Evolutionary conservation across 148 eudicot species (phyloP).

Genomic region (Chenopodium quinoa): DNA sequence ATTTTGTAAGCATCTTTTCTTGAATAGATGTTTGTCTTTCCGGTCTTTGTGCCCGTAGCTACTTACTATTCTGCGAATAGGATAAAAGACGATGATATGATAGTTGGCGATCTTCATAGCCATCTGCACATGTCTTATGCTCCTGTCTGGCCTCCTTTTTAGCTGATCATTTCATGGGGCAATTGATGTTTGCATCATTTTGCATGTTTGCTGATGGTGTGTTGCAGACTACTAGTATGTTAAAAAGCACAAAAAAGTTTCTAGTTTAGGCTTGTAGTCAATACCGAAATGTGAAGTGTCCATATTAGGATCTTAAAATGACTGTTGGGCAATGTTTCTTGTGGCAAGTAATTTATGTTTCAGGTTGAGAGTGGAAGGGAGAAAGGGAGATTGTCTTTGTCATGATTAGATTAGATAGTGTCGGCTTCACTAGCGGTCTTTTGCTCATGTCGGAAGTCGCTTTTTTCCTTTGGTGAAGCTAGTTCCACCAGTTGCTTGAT

Average conservation of each 20-base stretch:
- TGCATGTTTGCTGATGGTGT: neutral
- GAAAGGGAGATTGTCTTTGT: neutral
- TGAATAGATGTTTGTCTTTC: too few relatives aligned
- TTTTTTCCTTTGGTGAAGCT: neutral
- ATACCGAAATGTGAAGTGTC: too few relatives aligned
- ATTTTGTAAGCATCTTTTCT: too few relatives aligned
- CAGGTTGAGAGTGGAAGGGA: neutral
- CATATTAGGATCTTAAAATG: neutral
- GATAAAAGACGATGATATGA: neutral
- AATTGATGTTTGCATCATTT: neutral
- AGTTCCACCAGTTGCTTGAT: neutral
- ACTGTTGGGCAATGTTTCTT: neutral
- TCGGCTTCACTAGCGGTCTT: neutral
- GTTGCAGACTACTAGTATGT: neutral
- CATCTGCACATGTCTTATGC: too few relatives aligned
- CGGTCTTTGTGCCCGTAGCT: neutral
- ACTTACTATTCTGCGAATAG: neutral
- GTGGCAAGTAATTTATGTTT: neutral
- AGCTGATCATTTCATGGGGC: neutral
- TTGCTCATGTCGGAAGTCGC: neutral
- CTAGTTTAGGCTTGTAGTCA: neutral
- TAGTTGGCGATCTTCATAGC: neutral
- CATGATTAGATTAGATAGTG: neutral
- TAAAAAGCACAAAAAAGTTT: neutral
- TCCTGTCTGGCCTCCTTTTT: neutral